Conservation (phyloP, 2,329 filamentous ascomycete species). For the Penicillium italicum region DNA sequence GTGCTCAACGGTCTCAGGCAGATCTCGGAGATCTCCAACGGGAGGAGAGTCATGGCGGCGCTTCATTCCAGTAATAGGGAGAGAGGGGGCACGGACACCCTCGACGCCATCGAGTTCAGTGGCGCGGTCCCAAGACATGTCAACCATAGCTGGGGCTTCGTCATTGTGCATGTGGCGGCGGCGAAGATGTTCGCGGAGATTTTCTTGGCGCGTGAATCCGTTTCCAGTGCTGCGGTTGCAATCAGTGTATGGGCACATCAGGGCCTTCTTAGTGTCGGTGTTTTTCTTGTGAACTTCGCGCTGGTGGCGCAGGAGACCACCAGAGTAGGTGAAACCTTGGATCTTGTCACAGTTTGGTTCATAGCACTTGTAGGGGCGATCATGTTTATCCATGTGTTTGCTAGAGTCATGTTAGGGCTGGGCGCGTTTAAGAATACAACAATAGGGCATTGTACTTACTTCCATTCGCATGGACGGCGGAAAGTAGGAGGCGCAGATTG, state of each 20-base stretch:
- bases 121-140: constrained; percentile 29
- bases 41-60: constrained; percentile 36
- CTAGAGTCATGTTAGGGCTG: constrained; percentile 46
- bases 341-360: constrained; percentile 84
- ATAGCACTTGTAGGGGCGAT: constrained; percentile 83
- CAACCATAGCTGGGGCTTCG: constrained; percentile 28
- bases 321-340: constrained; percentile 91
- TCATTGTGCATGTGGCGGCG: constrained; percentile 68
- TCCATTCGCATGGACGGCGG: constrained; percentile 86
- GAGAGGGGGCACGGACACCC: constrained; percentile 27
- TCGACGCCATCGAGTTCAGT: constrained; percentile 27
- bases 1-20: constrained; percentile 42
- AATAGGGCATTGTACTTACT: constrained; percentile 56
- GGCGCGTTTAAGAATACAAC: constrained; percentile 16
- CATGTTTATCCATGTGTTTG: constrained; percentile 98
- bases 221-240: constrained; percentile 87
- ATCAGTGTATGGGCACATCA: constrained; percentile 79
- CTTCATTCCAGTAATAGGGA: constrained; percentile 32
- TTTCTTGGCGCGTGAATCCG: constrained; percentile 90
- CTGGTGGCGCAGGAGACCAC: constrained; percentile 82
- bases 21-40: constrained; percentile 16
- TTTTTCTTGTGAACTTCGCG: constrained; percentile 91
- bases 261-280: constrained; percentile 78
- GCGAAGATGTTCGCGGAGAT: constrained; percentile 87
- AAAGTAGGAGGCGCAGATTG: constrained; percentile 63